Percentiles rank a stretch among this genome's conserved stretches.
Conservation (phyloP, 2,329 filamentous ascomycete genomes). For the Beauveria medogensis region DNA sequence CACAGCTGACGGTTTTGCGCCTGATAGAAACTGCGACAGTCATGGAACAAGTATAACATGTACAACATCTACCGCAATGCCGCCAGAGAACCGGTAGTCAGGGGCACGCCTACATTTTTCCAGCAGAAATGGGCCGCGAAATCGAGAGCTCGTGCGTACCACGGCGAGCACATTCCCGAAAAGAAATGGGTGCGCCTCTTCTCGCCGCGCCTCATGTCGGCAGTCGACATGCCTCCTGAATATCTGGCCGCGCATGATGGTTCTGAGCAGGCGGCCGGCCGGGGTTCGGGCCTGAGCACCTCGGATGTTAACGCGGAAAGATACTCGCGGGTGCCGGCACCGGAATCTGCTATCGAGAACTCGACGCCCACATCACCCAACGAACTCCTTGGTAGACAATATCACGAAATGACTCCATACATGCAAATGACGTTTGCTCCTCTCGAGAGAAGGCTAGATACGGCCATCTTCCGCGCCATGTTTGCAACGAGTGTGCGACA, state of each 20-base stretch:
- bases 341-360: conserved; percentile 14
- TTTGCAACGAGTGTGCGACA: conserved; percentile 92
- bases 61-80: conserved; percentile 62
- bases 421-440: conserved; percentile 96
- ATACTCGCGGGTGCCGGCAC: conserved; percentile 24
- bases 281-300: conserved; percentile 61
- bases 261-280: conserved; percentile 70
- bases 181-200: conserved; percentile 94
- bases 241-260: conserved; percentile 79
- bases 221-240: conserved; percentile 73
- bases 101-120: conserved; percentile 64
- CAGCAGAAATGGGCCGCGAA: conserved; percentile 98
- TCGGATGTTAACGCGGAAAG: conserved; percentile 24
- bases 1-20: neutral
- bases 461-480: conserved; percentile 86
- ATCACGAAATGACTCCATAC: conserved; percentile 61
- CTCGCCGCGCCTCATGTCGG: conserved; percentile 67
- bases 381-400: conserved; percentile 24
- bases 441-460: conserved; percentile 81
- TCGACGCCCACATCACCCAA: conserved; percentile 25
- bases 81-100: conserved; percentile 24
- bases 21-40: conserved; percentile 80
- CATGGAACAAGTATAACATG: conserved; percentile 96
- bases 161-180: conserved; percentile 91
- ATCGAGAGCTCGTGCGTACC: conserved; percentile 73